Conservation (phyloP, 768 basidiomycete genomes). For the Hericium rajendrae region DNA sequence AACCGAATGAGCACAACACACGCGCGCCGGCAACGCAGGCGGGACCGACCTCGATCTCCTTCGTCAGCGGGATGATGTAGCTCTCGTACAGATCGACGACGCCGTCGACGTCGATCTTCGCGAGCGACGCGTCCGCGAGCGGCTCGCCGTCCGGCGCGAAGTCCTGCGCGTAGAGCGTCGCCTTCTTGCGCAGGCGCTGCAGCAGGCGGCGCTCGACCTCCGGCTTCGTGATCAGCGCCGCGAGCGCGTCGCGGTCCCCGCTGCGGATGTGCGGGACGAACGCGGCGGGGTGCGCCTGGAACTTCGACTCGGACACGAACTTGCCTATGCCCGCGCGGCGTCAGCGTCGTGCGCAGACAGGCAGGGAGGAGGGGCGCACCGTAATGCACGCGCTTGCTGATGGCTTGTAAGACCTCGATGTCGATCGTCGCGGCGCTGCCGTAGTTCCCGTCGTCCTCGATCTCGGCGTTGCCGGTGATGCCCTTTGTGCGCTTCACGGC, state of each 20-base stretch:
- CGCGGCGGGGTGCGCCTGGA: constrained; percentile 70
- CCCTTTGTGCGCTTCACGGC: constrained; percentile 58
- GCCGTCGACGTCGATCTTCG: constrained; percentile 86
- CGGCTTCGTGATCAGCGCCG: constrained; percentile 90
- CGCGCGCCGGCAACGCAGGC: neutral
- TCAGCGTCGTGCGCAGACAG: too few relatives aligned
- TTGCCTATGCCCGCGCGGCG: constrained; percentile 50
- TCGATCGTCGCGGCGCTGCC: constrained; percentile 93
- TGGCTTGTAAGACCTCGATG: constrained; percentile 93
- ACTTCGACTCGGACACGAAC: constrained; percentile 98
- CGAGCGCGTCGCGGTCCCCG: constrained; percentile 70
- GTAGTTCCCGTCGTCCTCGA: constrained; percentile 94
- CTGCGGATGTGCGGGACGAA: constrained; percentile 89
- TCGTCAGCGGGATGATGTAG: constrained; percentile 94
- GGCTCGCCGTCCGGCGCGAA: constrained; percentile 60
- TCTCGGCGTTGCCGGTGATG: constrained; percentile 56
- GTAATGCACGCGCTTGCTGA: constrained; percentile 96
- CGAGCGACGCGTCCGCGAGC: constrained; percentile 27
- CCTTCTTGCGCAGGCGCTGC: constrained; percentile 77
- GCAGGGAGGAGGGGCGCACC: constrained; percentile 49
- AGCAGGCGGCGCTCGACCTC: constrained; percentile 87
- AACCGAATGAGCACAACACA: neutral
- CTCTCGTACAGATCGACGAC: constrained; percentile 91
- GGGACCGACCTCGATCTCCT: constrained; percentile 84
- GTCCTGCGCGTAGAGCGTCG: constrained; percentile 68